Evolutionary conservation across 2,329 filamentous ascomycete genomes (phyloP), one percentile per base, ranked within the genome.

Genomic region (Phaeosphaeria sp.): DNA sequence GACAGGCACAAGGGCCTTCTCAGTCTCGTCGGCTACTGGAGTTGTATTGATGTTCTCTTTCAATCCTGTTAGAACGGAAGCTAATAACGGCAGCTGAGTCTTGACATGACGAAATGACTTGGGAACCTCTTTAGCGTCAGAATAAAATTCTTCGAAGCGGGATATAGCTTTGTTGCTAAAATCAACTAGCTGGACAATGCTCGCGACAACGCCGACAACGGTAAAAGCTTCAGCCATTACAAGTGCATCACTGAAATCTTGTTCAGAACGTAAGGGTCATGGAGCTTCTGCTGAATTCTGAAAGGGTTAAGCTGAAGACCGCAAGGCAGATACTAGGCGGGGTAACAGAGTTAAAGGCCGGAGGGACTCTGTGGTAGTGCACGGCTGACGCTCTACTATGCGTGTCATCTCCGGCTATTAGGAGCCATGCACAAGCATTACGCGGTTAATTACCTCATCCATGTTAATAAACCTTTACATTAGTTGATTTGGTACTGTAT

Each of bases 131-230:
- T 33, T 36, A 13, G 51, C 22, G 11, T 22, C 27, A 18, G 56
- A 56, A 18, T 60, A 44, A 40, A 61, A 64, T 18, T 61, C 54
- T 1, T 63, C 47, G 2, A 65, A 24, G 40, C 63, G 56, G 11
- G 15, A 15, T 25, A 61, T 21, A 13, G 64, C 53, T 53, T 36
- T 55, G 9, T 42, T 21, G 51, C 49, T 55, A 30, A 62, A 57
- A 48, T 66, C 63, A 33, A 66, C 55, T 24, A 66, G 52, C 42
- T 61, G 58, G 40, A 62, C 33, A 20, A 66, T 64, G 49, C 53
- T 64, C 21, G 59, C 53, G 24, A 54, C 52, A 42, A 53, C 51
- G 27, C 53, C 53, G 27, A 64, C 56, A 33, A 46, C 51, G 22
- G 53, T 58, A 2, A 66, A 40, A 45, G 47, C 56, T 55, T 64